A percentile compares a stretch with the other conserved stretches of the same genome.
Evolutionary conservation across 495 filamentous ascomycete genomes (phyloP).

Genomic region (Penicillium antarcticum): DNA sequence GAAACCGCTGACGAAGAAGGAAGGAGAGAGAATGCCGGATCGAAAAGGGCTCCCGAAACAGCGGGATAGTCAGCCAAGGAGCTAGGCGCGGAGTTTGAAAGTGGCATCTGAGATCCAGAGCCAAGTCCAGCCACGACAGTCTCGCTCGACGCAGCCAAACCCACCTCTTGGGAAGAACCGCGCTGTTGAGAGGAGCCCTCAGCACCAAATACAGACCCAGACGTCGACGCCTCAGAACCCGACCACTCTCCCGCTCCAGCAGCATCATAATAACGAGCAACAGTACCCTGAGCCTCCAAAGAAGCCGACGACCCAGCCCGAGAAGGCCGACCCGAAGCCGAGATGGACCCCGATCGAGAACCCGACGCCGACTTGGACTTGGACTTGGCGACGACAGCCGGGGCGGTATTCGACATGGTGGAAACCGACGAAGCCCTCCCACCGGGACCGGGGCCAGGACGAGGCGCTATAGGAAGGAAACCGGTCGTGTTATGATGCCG

Average conservation of each 20-base stretch:
- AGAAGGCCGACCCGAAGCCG: not conserved
- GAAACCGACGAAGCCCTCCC: slow-evolving; percentile 12
- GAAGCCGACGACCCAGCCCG: slow-evolving; percentile 10
- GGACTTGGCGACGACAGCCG: not conserved
- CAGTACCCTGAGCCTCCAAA: slow-evolving; percentile 1
- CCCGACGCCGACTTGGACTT: not conserved
- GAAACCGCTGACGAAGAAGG: slow-evolving; percentile 7
- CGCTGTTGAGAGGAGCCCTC: not conserved
- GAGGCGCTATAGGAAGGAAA: slow-evolving; percentile 39
- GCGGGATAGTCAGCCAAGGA: slow-evolving; percentile 10
- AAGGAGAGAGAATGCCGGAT: slow-evolving; percentile 17
- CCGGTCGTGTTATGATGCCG: slow-evolving; percentile 25
- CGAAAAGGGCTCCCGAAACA: slow-evolving; percentile 11
- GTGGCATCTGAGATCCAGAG: not conserved
- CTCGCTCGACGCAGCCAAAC: not conserved
- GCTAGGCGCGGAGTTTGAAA: slow-evolving; percentile 9
- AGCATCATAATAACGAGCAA: not conserved
- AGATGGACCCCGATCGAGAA: not conserved
- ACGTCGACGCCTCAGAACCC: slow-evolving; percentile 18
- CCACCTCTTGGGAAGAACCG: not conserved
- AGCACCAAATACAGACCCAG: slow-evolving; percentile 1
- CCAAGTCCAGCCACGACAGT: not conserved
- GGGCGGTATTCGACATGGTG: not conserved
- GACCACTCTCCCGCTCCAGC: slow-evolving; percentile 15
- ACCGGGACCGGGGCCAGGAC: slow-evolving; percentile 18